Percentiles rank a stretch among this genome's conserved stretches.
Conservation (phyloP, 208 protist genomes). For the Entamoeba dispar region DNA sequence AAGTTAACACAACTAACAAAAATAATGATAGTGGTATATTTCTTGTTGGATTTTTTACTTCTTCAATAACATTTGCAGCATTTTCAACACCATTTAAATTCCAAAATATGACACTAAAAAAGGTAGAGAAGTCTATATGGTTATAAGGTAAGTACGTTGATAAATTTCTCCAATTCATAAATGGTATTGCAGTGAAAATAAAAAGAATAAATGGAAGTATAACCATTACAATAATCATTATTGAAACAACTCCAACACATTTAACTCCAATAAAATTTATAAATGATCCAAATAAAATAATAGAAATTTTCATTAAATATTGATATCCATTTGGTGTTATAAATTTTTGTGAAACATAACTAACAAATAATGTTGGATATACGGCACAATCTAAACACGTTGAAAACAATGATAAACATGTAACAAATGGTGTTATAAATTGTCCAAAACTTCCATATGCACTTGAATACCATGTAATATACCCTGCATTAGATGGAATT, state of each 20-base stretch:
- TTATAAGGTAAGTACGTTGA: background rate
- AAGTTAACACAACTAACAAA: background rate
- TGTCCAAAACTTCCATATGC: background rate
- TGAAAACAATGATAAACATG: background rate
- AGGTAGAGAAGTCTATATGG: background rate
- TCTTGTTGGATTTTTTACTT: background rate
- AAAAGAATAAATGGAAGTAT: background rate
- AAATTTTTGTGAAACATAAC: background rate
- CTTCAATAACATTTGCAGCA: background rate
- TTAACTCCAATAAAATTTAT: background rate
- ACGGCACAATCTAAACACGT: background rate
- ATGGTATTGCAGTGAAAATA: background rate
- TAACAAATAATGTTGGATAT: background rate
- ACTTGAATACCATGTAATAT: background rate
- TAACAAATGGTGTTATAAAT: background rate
- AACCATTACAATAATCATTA: background rate
- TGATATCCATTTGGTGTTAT: background rate
- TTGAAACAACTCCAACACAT: background rate
- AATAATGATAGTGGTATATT: background rate
- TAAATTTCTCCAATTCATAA: background rate
- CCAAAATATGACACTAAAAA: background rate
- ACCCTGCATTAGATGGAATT: background rate
- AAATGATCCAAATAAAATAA: background rate
- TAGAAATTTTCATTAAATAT: background rate
- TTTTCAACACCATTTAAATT: background rate